Evolutionary conservation across 2,329 filamentous ascomycete species (phyloP), one percentile per base, ranked within the genome.

Genomic region (Ophiostoma australiae): DNA sequence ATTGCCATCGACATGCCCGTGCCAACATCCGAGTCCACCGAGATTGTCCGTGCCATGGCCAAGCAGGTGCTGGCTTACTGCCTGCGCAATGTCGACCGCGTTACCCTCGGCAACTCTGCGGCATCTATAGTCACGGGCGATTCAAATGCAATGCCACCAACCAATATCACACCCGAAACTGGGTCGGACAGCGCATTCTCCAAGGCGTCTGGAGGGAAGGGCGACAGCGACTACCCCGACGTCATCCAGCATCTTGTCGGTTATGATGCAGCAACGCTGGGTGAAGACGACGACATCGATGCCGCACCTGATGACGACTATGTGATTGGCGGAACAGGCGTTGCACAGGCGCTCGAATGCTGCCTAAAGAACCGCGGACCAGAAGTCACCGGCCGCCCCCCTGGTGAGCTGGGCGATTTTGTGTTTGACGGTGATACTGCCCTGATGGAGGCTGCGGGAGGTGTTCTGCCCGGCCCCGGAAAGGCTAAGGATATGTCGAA

Each of bases 11-110:
- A 98, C 77, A 92, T 98, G 72, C 94, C 98, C 75, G 89, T 96
- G 1, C 95, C 94, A 0, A 89, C 86, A 41, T 84, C 89, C 31
- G 89, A 92, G 71, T 91, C 91, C n/a, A 92, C 91, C 70, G 95
- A 97, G 78, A 87, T 97, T 33, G 91, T 97, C 76, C 96, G 93
- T 79, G 94, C 93, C 3, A 85, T 97, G 75, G 94, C 93, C 0
- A 96, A 94, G 77, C 94, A 97, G 79, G 91, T 97, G n/a, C 90
- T 97, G 63, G 94, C 93, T 0, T 97, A 97, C 79, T 97, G 92
- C 73, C 84, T 99, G 73, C 89, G 91, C 71, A 99, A 99, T 76
- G 90, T 99, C 83, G 93, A 97, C 78, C 87, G 86, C 11, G 86
- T 91, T 20, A 89, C 92, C 13, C 87, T 93, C 72, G 81, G 81